Base-by-base conservation (phyloP, 1,139 yeast genomes). In the Yamadazyma friedrichii region DNA sequence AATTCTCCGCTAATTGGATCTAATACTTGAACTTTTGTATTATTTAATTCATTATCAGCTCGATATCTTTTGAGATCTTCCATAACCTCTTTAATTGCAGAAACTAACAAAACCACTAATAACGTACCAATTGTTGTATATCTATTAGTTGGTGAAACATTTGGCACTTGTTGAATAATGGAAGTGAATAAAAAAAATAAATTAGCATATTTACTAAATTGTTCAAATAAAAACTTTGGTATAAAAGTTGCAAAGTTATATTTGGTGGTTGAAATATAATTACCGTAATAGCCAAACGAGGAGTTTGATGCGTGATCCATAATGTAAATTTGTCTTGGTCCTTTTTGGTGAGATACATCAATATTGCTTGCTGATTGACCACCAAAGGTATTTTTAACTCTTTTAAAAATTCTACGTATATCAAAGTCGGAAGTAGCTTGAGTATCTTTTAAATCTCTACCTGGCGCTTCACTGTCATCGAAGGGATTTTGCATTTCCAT, bases 131-230 rank as follows among this genome's bases (percentile, higher is more conserved):
- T 87, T 0, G 99, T 94, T 6, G 99, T 94, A 58, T 82, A 94
- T 64, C 97, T 71, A 63, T 93, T 94, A 0, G 98, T 94, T 4
- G 99, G 99, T 0, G 97, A 84, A 3, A 93, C 98, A 51, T 84
- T 80, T 4, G 98, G 99, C 11, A 94, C 98, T 61, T 94, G 99
- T 67, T 94, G 99, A 52, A 94, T 93, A 33, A 80, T 75, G 3
- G 98, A 86, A 0, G 99, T 94, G 68, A 88, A 88, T 41, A 94
- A 67, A 62, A 94, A 94, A 64, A 94, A 94, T 61, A 94, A 70
- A 59, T 94, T 94, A 22, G 99, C 98, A 61, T 94, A 94, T 61
- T 93, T 94, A 48, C 97, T 87, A 63, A 94, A 94, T 63, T 94
- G 98, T 65, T 94, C 98, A 56, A 91, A 88, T 49, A 94, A 65